Percentiles rank a stretch among this genome's conserved stretches.
Evolutionary conservation across 2,329 filamentous ascomycete genomes (phyloP).

Genomic region (Arthrobotrys conoides): DNA sequence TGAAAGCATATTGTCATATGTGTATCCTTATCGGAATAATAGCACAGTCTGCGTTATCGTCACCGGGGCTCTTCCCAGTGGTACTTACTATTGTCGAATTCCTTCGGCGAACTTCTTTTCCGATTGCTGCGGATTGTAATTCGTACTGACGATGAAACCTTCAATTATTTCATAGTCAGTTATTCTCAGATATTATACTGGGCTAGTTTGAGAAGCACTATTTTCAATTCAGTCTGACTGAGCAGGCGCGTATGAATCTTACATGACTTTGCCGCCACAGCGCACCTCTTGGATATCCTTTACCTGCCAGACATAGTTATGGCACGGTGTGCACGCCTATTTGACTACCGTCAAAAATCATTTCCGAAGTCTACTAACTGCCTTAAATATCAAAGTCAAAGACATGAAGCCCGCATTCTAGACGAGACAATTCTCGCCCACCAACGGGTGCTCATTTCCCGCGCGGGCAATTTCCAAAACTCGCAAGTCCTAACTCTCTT

Average conservation of each 20-base stretch:
- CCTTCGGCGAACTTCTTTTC: neutral
- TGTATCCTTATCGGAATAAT: neutral
- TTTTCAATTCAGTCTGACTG: neutral
- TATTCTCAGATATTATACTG: neutral
- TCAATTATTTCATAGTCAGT: neutral
- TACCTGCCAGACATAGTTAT: conserved; percentile 24
- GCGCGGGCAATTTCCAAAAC: conserved; percentile 49
- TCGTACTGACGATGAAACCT: neutral
- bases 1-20: neutral
- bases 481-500: conserved; percentile 7
- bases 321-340: neutral
- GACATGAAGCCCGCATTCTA: neutral
- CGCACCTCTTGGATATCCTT: neutral
- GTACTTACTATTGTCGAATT: neutral
- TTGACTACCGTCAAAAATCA: neutral
- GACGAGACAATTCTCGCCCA: conserved; percentile 20
- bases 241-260: conserved; percentile 12
- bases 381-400: neutral
- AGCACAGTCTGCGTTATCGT: neutral
- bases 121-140: neutral
- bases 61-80: neutral
- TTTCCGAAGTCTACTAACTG: neutral
- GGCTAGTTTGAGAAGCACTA: neutral
- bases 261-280: conserved; percentile 27
- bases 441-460: conserved; percentile 36